Evolutionary conservation across 2,329 filamentous ascomycete species (phyloP), one percentile per base, ranked within the genome.

Genomic region (Cladosporium sp.): DNA sequence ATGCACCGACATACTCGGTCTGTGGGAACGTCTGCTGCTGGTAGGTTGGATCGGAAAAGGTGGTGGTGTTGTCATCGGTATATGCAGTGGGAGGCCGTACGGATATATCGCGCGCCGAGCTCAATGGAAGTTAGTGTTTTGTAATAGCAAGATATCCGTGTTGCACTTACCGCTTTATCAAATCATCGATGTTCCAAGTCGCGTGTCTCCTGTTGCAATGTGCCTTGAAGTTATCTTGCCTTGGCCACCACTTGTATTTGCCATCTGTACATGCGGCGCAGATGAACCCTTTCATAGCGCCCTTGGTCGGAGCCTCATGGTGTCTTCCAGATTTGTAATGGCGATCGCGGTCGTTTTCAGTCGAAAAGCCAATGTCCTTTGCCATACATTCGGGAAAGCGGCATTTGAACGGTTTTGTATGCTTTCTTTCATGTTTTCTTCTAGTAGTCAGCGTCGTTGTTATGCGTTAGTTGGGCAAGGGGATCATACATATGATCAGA

Each of bases 181-280:
- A 68, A 1, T 74, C 68, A 0, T 76, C 67, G 0, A 72, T 63
- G 57, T 79, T 70, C 39, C 78, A 73, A 4, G 78, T 68, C 1
- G 68, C 60, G 69, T 96, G 91, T 65, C 90, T 84, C 10, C 87
- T 82, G 50, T 75, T 78, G 45, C 96, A 79, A 68, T 97, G 92
- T 35, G 87, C 84, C 60, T 86, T 86, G 71, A 96, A 96, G 67
- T 97, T 97, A 71, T 97, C 92, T 51, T 86, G 78, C 20, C 92
- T 83, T 0, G 88, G 87, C 90, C 90, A 96, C 35, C 80, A 75
- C 70, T 95, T 96, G 1, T 76, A 76, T 60, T 78, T 85, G 22
- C 77, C 81, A 22, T 74, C 77, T 51, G 78, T 78, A 68, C 89
- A 94, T 57, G 78, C 80, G 62, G 81, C 90, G 37, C 77, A 77